Evolutionary conservation across 2,329 filamentous ascomycete species (phyloP), one percentile per base, ranked within the genome.

Genomic region (Pseudopithomyces chartarum): DNA sequence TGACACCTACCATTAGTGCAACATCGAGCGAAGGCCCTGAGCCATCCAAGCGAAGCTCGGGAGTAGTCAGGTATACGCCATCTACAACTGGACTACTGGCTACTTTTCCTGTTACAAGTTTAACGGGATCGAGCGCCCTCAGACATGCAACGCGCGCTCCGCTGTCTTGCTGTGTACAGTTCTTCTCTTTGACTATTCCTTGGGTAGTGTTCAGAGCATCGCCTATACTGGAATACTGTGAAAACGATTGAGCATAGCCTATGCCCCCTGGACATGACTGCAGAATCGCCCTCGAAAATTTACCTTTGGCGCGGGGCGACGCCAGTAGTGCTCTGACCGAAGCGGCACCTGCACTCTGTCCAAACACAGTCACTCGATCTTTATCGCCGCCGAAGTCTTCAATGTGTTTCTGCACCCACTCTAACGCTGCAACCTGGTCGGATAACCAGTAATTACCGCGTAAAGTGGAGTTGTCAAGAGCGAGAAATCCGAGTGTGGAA

Each of bases 361-460:
- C 73, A 56, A 79, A 79, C 2, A 76, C 52, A 0, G 73, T 78
- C 13, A 77, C 69, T 12, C 64, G 56, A 22, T 68, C 58, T 23
- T 73, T 70, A 47, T 78, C 72, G 3, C 70, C 73, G n/a, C 73
- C 73, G 45, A 76, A 76, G 17, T 68, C 64, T 32, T 58, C 60
- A 58, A 79, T 76, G 55, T 80, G 73, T 46, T 70, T 68, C 17
- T 69, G 73, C 1, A 84, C 73, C 82, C 82, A 84, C 36, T 82
- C 78, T 6, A 84, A 70, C 0, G 80, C 82, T 22, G 76, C 76
- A 49, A 81, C 78, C 61, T 82, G 79, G 62, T 84, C 82, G 4
- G 75, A 76, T 1, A 85, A 68, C 5, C 80, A 81, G 50, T 78
- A 82, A 54, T 84, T 84, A 26, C 81, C 81, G 17, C 79, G 79